phyloP scores from a whole-genome alignment of 495 filamentous ascomycete genomes.

The Podospora comata region DNA sequence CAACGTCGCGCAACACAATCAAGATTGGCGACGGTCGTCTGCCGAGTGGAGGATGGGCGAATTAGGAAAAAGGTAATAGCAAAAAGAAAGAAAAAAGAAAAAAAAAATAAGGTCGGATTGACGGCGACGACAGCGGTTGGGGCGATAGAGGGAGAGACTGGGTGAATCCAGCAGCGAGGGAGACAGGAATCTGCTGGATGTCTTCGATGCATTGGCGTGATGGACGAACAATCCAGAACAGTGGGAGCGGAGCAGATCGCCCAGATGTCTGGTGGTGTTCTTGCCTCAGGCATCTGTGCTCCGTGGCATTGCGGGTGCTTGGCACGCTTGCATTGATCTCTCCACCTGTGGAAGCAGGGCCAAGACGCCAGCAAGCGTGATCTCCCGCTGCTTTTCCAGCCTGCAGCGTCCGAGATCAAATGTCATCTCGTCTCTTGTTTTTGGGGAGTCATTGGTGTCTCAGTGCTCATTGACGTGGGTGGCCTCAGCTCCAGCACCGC shows the following conservation, averaged over 20 bases:
- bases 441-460: neutral
- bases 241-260: neutral
- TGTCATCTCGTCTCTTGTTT: neutral
- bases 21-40: conserved; percentile 3
- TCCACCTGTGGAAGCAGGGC: conserved; percentile 5
- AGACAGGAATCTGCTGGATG: conserved; percentile 26
- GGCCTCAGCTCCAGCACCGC: neutral
- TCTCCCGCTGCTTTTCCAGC: conserved; percentile 6
- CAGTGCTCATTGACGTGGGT: neutral
- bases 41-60: neutral
- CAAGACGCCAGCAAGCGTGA: conserved; percentile 7
- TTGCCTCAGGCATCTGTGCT: conserved; percentile 1
- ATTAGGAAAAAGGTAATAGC: conserved; percentile 2
- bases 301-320: neutral
- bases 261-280: neutral
- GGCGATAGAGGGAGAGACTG: neutral
- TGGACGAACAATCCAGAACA: neutral
- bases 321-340: conserved; percentile 9
- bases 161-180: conserved; percentile 28
- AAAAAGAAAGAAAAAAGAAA: conserved; percentile 13
- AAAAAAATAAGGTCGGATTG: conserved; percentile 15
- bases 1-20: conserved; percentile 4
- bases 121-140: conserved; percentile 7
- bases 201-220: conserved; percentile 6
- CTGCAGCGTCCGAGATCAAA: neutral